Evolutionary conservation across 768 basidiomycete genomes (phyloP), one percentile per base, ranked within the genome.

Genomic region (Russula ochroleuca): DNA sequence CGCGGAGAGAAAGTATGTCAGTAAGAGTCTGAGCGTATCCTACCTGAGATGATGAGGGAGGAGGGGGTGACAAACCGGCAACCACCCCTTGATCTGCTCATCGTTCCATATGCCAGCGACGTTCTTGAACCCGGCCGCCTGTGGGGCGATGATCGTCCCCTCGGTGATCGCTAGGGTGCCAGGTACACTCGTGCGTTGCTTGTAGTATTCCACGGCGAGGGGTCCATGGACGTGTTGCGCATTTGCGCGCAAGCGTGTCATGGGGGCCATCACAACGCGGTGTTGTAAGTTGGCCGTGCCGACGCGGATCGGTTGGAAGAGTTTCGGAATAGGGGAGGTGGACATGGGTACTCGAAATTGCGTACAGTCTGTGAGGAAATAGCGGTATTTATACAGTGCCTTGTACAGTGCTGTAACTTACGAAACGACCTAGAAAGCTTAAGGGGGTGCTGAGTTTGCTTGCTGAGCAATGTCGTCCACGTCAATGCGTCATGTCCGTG

Each of bases 71-170:
- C 75, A 23, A 45, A 80, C 80, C 69, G 72, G 67, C 67, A 79
- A 81, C 85, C 84, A 85, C 66, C 77, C n/a, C 7, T 69, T 63
- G 37, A 79, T 78, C 65, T 92, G 89, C 38, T 80, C 83, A 5
- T 80, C 71, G 28, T 71, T 83, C 77, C 81, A 89, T 57, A 89
- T 82, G 0, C 88, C 88, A 2, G 89, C 88, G 1, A 82, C 77
- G 63, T 82, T 72, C 1, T 60, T 52, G 43, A 73, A 76, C 1
- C 83, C 85, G 3, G 82, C 83, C 0, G 84, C 83, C 6, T 78
- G 68, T 0, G 73, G 69, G 0, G 80, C 77, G 56, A 88, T 80
- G 61, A 79, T 74, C 1, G 84, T 83, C 0, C 78, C 85, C 70
- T 88, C 85, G 3, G 83, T 72, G 59, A 89, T 78, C 48, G 83